Base-by-base conservation (phyloP, 768 basidiomycete genomes). In the Dendrothele bispora region DNA sequence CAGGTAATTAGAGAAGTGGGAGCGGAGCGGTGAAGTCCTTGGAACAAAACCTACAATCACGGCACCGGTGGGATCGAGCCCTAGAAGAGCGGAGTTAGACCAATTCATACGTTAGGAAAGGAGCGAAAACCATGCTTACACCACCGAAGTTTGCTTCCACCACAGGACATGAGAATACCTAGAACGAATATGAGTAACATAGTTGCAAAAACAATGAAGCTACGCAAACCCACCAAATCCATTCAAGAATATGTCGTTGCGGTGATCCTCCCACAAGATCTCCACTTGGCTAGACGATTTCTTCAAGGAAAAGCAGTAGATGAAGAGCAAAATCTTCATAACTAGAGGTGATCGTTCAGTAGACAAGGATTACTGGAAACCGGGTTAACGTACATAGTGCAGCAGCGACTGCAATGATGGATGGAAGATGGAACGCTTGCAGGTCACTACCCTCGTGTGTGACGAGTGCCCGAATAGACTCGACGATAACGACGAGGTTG, bases 191-290 rank as follows among this genome's bases (percentile, higher is more conserved):
- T 15, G 7, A 47, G 27, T 20, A 15, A 39, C 36, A 29, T 12
- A 18, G 56, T 28, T 46, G 22, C 38, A 28, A 24, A 12, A 25
- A 20, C n/a, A n/a, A 45, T 29, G 22, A 18, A 18, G 48, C 17
- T 3, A 51, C 34, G 25, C 14, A 24, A 4, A 45, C 74, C 28
- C 51, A 86, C 86, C 86, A 51, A 89, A 87, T 21, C 78, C 71
- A 58, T 93, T 93, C 61, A 92, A 83, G 61, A 82, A 89, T n/a
- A 93, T 62, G 59, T 95, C 95, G 58, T 94, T 98, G 55, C 95
- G 76, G 55, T 98, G 95, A 61, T 98, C 95, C 65, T 97, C 91
- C 93, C 92, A 98, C 24, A 97, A 78, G n/a, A 97, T 82, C 38
- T 82, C 80, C 2, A 99, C 95, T 67, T 99, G 97, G 57, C 90